Percentiles rank a stretch among this genome's conserved stretches.
phyloP scores from a whole-genome alignment of 192 early-diverging fungal species.

The Ambispora gerdemannii region DNA sequence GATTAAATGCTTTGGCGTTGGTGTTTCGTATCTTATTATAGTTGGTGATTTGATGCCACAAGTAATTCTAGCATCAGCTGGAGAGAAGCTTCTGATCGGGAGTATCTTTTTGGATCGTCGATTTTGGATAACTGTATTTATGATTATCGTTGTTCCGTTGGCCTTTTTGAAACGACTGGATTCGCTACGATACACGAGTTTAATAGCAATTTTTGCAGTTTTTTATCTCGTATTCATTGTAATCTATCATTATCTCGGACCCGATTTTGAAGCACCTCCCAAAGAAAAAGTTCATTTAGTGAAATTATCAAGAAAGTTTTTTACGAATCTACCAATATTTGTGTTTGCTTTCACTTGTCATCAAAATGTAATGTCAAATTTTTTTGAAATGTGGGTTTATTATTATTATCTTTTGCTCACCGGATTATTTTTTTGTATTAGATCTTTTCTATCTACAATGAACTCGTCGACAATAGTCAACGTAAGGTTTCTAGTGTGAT shows the following conservation, averaged over 20 bases:
- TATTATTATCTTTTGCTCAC: slow-evolving; percentile 25
- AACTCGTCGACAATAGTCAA: slow-evolving; percentile 80
- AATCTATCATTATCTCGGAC: slow-evolving; percentile 65
- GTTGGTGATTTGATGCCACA: slow-evolving; percentile 90
- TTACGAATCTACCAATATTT: slow-evolving; percentile 88
- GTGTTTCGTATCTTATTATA: slow-evolving; percentile 92
- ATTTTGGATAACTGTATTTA: slow-evolving; percentile 85
- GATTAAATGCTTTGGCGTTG: slow-evolving; percentile 97
- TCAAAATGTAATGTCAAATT: slow-evolving; percentile 72
- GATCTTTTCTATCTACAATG: slow-evolving; percentile 96
- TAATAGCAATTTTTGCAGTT: slow-evolving; percentile 81
- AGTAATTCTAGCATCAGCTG: slow-evolving; percentile 45
- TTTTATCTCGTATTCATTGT: slow-evolving; percentile 86
- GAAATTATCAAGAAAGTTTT: slow-evolving; percentile 58
- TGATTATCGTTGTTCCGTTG: slow-evolving; percentile 70
- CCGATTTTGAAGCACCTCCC: slow-evolving; percentile 54
- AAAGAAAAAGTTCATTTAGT: slow-evolving; percentile 59
- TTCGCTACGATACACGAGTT: slow-evolving; percentile 85
- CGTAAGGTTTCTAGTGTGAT: slow-evolving; percentile 68
- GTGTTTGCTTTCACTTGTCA: slow-evolving; percentile 99
- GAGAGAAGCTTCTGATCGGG: slow-evolving; percentile 29
- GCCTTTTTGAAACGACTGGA: slow-evolving; percentile 81
- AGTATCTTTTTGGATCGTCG: slow-evolving; percentile 56
- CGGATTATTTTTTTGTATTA: slow-evolving; percentile 39
- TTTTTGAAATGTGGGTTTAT: slow-evolving; percentile 27